phyloP scores from a whole-genome alignment of 805 yeast species.

The Yamadazyma sp. region DNA sequence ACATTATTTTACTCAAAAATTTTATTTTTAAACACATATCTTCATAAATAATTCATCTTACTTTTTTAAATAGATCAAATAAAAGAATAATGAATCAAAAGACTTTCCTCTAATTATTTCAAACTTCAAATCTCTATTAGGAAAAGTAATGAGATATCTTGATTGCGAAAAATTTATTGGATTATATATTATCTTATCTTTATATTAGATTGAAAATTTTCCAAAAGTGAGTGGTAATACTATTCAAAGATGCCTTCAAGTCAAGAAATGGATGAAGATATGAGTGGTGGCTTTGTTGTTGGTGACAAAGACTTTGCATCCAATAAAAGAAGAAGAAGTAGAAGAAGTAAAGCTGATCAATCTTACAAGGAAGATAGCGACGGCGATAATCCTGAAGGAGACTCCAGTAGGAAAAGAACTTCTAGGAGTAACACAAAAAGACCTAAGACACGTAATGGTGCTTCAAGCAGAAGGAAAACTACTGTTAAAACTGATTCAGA shows the following conservation, averaged over 20 bases:
- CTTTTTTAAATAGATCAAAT: no score
- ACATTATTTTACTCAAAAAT: neutral
- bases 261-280: conserved; percentile 4
- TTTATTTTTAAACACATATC: neutral
- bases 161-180: no score
- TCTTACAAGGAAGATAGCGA: conserved; percentile 24
- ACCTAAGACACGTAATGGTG: conserved; percentile 13
- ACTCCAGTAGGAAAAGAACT: conserved; percentile 6
- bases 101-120: no score
- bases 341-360: conserved; percentile 14
- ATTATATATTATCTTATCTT: no score
- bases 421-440: conserved; percentile 11
- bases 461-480: conserved; percentile 10
- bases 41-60: neutral
- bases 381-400: conserved; percentile 18
- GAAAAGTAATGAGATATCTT: neutral
- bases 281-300: conserved; percentile 41
- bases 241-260: conserved; percentile 7
- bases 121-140: neutral
- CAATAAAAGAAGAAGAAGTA: conserved; percentile 15
- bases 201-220: no score
- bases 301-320: conserved; percentile 32
- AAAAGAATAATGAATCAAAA: no score
- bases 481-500: conserved; percentile 11
- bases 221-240: no score